Base-by-base conservation (phyloP, 1,284 basidiomycete species). In the Irpex sp. region DNA sequence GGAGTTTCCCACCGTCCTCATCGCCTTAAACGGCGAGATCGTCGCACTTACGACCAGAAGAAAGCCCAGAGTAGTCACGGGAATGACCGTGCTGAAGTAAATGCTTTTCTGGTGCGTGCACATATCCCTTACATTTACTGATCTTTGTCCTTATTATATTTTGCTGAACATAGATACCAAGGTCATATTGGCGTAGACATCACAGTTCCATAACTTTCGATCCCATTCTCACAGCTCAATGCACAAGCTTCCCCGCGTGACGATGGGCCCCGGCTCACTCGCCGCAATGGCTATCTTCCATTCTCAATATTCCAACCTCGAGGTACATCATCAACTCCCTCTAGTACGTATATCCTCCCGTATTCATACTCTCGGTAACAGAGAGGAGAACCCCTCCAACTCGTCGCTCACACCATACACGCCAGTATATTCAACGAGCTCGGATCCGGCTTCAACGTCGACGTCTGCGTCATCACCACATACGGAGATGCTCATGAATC, bases 361-460 rank as follows among this genome's bases (percentile, higher is more conserved):
- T 26, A 26, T 26, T 26, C 21, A 26, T 26, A 3, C 21, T 26
- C 21, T 21, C 38, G 40, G 8, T 19, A 59, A 11, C 76, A 96
- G 92, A 86, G 92, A 58, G 82, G 87, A 61, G 91, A 92, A 56
- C 97, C 96, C 1, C 86, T 98, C 63, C 80, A 82, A 19, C 83
- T 99, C 9, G 96, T 98, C 17, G 88, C 90, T 52, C 84, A 87
- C 54, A 96, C 97, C 34, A 91, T 99, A 72, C 89, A 91, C 56
- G 92, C 94, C 1, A 97, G 97, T 85, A 97, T 99, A 75, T 99
- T 98, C 84, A 99, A 99, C 81, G 97, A 99, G 81, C 85, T 99
- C 51, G 97, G 97, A 6, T 98, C 95, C 0, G 97, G 97, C 59
- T 96, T 93, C 19, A 99, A 99, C 74, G 89, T 99, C 70, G 97